These are phyloP conservation scores for Lachancea nothofagi DNA, from an alignment of 805 yeast species.

Conservation along the genomic window DNA sequence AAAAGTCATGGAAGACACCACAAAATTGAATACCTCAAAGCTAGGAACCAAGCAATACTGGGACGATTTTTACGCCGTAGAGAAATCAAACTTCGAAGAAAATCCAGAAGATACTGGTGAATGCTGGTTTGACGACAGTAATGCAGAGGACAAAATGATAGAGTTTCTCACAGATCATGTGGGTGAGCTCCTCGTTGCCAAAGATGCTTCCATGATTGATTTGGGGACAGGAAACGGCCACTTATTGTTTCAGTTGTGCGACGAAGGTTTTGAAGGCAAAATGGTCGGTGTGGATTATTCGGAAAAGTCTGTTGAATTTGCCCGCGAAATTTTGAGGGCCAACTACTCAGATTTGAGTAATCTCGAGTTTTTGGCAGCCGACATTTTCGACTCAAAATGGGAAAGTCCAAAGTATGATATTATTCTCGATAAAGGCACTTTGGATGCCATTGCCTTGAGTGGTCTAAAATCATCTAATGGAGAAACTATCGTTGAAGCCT, in stretches of 20 bases:
- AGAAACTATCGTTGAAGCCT: conserved; percentile 50
- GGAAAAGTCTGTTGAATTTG: conserved; percentile 70
- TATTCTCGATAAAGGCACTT: conserved; percentile 88
- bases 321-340: conserved; percentile 48
- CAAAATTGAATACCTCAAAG: conserved; percentile 63
- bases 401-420: conserved; percentile 52
- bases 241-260: conserved; percentile 59
- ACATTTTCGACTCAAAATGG: conserved; percentile 49
- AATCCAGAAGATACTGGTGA: conserved; percentile 89
- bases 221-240: conserved; percentile 98
- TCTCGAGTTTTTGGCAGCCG: conserved; percentile 59
- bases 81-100: conserved; percentile 60
- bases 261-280: conserved; percentile 56
- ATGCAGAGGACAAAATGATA: conserved; percentile 83
- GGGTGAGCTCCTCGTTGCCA: conserved; percentile 31
- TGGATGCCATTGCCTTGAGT: conserved; percentile 93
- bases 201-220: conserved; percentile 51
- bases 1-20: conserved; percentile 35
- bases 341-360: conserved; percentile 32
- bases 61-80: conserved; percentile 80
- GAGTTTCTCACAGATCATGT: conserved; percentile 56
- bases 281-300: conserved; percentile 84
- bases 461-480: conserved; percentile 44
- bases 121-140: conserved; percentile 94
- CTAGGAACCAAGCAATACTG: conserved; percentile 88